Evolutionary conservation across 345 rosid genomes (phyloP).

Genomic region (Mangifera indica): DNA sequence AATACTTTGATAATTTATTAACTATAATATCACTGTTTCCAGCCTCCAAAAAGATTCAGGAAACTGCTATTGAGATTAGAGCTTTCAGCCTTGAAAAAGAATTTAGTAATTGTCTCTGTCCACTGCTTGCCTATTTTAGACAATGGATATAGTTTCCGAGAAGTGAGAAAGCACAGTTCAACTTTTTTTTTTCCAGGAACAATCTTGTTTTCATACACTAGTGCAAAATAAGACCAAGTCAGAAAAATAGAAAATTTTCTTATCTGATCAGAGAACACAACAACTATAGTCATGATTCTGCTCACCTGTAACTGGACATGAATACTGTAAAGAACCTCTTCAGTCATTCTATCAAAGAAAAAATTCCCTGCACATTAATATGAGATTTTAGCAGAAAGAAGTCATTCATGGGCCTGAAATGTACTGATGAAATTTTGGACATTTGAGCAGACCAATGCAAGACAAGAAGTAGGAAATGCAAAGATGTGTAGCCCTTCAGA

Average conservation of each 20-base stretch:
- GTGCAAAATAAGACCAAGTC: background rate
- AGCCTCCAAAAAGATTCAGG: background rate
- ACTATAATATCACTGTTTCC: background rate
- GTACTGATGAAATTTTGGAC: background rate
- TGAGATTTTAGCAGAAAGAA: slow-evolving; percentile 20
- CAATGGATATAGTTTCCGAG: slow-evolving; percentile 8
- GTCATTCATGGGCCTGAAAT: background rate
- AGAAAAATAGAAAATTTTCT: slow-evolving; percentile 6
- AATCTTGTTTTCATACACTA: background rate
- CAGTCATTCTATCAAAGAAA: slow-evolving; percentile 91
- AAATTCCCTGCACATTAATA: slow-evolving; percentile 61
- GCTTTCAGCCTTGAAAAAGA: background rate
- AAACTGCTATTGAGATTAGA: background rate
- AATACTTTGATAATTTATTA: background rate
- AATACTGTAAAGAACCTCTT: slow-evolving; percentile 71
- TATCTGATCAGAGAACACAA: background rate
- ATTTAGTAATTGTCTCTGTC: background rate
- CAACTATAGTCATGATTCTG: slow-evolving; percentile 14
- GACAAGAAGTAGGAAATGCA: background rate
- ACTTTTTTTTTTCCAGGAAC: background rate
- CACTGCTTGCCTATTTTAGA: background rate
- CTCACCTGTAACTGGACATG: slow-evolving; percentile 65
- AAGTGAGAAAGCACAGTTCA: background rate
- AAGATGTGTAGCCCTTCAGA: background rate
- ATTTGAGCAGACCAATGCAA: background rate